Evolutionary conservation across 768 basidiomycete genomes (phyloP), one percentile per base, ranked within the genome.

Genomic region (Gloeostereum incarnatum): DNA sequence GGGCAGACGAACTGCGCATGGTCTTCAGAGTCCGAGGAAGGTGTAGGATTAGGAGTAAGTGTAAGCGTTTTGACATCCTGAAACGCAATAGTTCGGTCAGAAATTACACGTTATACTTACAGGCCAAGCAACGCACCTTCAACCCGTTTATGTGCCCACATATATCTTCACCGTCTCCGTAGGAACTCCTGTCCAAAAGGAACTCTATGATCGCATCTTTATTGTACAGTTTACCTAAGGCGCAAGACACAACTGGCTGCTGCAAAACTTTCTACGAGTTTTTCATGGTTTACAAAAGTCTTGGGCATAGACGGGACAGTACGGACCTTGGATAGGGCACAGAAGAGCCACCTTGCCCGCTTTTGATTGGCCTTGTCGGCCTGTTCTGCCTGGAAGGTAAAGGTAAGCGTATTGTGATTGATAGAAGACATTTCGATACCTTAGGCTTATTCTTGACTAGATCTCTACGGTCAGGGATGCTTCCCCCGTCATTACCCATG

Each of bases 161-260:
- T 51, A 96, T 93, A 44, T 76, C 73, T 47, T 84, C 82, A 0
- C 91, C 93, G 46, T 98, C 96, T 5, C 93, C 90, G 55, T 91
- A 93, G 2, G 79, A 69, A 3, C 74, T 62, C 48, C 76, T 79
- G 56, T 94, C 86, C 11, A 98, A 62, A 22, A 97, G 68, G 59
- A 81, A 94, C 56, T 96, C 89, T 27, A 99, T 73, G 19, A 99
- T 66, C 1, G 93, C 77, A 49, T 94, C 94, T 54, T 94, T 96
- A 61, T 97, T 99, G 56, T 97, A 98, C 1, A 99, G 65, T 57
- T 93, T 94, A 8, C 96, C 96, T 0, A 97, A 69, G 1, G 80
- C 80, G 59, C 91, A 94, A 0, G 92, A 81, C 0, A 97, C 96
- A 4, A 97, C 67, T 0, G 96, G 96, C 42, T 88, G 80, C 50